These are phyloP conservation scores for Chlorella variabilis DNA, from an alignment of 163 green algal species.

Conservation along the genomic window DNA sequence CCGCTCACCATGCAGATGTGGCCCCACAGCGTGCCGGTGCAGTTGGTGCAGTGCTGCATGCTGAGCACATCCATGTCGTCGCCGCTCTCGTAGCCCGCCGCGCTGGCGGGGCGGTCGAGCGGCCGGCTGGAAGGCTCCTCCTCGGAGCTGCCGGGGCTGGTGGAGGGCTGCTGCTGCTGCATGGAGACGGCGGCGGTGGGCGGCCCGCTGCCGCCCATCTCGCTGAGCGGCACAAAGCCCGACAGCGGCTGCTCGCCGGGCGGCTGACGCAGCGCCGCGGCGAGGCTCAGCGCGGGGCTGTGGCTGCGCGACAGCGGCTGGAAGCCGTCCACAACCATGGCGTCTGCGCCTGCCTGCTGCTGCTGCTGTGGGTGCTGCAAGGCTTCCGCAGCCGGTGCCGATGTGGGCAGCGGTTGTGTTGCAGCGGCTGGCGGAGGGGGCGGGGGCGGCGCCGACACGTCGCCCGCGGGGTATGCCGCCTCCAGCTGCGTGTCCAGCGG, in stretches of 20 bases:
- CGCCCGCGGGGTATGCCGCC: not conserved
- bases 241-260: not conserved
- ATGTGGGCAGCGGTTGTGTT: not conserved
- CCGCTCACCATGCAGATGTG: slow-evolving; percentile 36
- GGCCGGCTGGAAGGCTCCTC: slow-evolving; percentile 8
- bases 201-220: slow-evolving; percentile 3
- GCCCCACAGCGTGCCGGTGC: slow-evolving; percentile 37
- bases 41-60: slow-evolving; percentile 48
- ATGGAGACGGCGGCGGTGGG: not conserved
- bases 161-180: not conserved
- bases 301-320: slow-evolving; percentile 18
- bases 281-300: slow-evolving; percentile 4
- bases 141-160: not conserved
- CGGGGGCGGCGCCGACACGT: not conserved
- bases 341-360: not conserved
- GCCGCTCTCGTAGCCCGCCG: slow-evolving; percentile 26
- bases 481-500: not conserved
- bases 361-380: not conserved
- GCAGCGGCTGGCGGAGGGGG: not conserved
- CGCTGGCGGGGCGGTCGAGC: slow-evolving; percentile 3
- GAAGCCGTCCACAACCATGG: slow-evolving; percentile 2
- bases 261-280: not conserved
- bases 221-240: slow-evolving; percentile 30
- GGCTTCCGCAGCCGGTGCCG: not conserved
- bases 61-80: slow-evolving; percentile 39